A percentile compares a stretch with the other conserved stretches of the same genome.
Evolutionary conservation across 768 basidiomycete genomes (phyloP).

Genomic region (Pleurotus djamor): DNA sequence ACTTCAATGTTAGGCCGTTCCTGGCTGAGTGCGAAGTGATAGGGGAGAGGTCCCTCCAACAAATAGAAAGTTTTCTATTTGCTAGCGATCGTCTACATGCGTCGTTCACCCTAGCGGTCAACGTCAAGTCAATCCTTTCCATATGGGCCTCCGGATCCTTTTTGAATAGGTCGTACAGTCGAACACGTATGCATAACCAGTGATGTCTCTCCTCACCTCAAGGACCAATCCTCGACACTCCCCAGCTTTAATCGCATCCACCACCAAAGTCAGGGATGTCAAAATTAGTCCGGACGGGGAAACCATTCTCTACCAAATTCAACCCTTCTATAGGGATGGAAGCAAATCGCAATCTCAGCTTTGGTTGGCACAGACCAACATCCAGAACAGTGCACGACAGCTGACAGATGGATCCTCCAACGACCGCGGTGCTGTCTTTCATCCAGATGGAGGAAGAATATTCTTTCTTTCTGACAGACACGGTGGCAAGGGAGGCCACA

Average conservation of each 20-base stretch:
- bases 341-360: slow-evolving; percentile 21
- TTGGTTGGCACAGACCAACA: slow-evolving; percentile 26
- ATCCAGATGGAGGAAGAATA: slow-evolving; percentile 24
- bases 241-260: slow-evolving; percentile 23
- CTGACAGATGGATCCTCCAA: slow-evolving; percentile 24
- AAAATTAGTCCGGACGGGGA: slow-evolving; percentile 27
- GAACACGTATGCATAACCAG: not conserved
- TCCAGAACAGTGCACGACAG: slow-evolving; percentile 21
- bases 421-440: slow-evolving; percentile 26
- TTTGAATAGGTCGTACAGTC: not conserved
- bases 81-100: too few relatives aligned
- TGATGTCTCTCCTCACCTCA: not conserved
- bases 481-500: slow-evolving; percentile 20
- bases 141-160: too few relatives aligned
- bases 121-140: too few relatives aligned
- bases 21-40: too few relatives aligned
- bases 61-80: too few relatives aligned
- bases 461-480: slow-evolving; percentile 28
- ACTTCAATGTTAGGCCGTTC: too few relatives aligned
- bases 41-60: too few relatives aligned
- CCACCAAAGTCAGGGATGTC: slow-evolving; percentile 29
- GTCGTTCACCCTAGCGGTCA: too few relatives aligned
- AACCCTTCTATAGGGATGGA: slow-evolving; percentile 23
- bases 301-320: slow-evolving; percentile 27
- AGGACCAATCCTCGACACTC: not conserved